phyloP scores from a whole-genome alignment of 345 rosid genomes.

The Combretum micranthum region DNA sequence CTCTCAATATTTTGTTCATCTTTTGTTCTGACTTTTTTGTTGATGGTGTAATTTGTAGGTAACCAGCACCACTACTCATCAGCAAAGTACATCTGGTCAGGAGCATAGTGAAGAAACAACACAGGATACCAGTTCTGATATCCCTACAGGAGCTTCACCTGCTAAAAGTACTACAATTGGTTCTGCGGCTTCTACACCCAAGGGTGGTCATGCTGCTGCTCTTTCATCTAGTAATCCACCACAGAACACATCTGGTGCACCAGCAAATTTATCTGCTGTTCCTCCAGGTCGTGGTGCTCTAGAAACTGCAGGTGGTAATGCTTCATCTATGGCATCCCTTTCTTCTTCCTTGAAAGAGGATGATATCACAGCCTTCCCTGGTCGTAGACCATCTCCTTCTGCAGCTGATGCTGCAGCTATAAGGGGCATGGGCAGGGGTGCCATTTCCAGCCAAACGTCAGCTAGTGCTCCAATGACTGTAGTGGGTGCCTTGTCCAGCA shows the following conservation, averaged over 20 bases:
- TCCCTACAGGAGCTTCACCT: constrained; percentile 55
- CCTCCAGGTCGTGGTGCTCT: constrained; percentile 41
- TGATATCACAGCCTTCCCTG: constrained; percentile 50
- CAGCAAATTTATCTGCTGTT: constrained; percentile 40
- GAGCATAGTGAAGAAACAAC: constrained; percentile 67
- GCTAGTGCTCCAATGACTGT: constrained; percentile 50
- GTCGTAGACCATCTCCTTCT: constrained; percentile 64
- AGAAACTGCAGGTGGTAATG: constrained; percentile 48
- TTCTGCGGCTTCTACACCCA: constrained; percentile 59
- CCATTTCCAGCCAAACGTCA: constrained; percentile 54
- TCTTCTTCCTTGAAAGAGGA: constrained; percentile 65
- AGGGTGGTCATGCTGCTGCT: constrained; percentile 37
- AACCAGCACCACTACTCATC: constrained; percentile 32
- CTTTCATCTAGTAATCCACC: constrained; percentile 47
- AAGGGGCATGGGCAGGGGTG: constrained; percentile 61
- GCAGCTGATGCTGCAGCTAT: constrained; percentile 44
- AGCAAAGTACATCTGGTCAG: constrained; percentile 41
- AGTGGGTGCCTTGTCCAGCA: constrained; percentile 41
- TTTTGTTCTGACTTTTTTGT: not conserved
- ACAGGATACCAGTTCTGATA: constrained; percentile 61
- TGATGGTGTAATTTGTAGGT: constrained; percentile 33
- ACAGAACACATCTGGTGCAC: constrained; percentile 36
- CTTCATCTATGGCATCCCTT: constrained; percentile 47
- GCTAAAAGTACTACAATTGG: constrained; percentile 42
- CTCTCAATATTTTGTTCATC: not conserved